Base-by-base conservation (phyloP, 306 rosid species). In the Pterocarpus santalinus region DNA sequence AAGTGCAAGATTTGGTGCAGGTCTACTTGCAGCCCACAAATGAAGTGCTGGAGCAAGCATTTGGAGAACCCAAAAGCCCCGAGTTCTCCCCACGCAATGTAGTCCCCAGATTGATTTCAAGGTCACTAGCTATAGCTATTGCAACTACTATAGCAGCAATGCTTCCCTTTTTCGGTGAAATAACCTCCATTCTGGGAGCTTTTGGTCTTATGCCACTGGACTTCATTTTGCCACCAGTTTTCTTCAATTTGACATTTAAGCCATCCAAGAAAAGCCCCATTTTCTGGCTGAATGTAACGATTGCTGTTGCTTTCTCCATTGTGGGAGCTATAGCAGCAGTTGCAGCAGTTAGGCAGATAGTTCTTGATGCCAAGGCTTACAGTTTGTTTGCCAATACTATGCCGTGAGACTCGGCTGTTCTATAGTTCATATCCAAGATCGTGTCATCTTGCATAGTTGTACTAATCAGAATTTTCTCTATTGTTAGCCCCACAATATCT, bases 161-260 rank as follows among this genome's bases (percentile, higher is more conserved):
- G 92, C 85, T 90, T 80, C 97, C 92, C 7, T 90, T 91, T 72
- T 91, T 88, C 16, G 92, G 92, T 22, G 92, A 89, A 83, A 77
- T 90, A 32, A 88, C 79, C 57, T 68, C 85, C 0, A 72, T 91
- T 0, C 79, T 91, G 4, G 91, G 97, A 66, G 92, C 97, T 9
- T 88, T 91, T 70, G 90, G 92, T 60, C 80, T 85, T 76, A 90
- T 91, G 8, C 94, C 94, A 65, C 92, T 91, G 9, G 94, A 90
- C 79, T 91, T 90, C 76, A 72, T 89, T 41, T 77, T 89, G 68
- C 97, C 92, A 41, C 46, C 80, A 79, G 56, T 91, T 46, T 78
- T 92, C 83, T 88, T 77, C 85, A 85, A 91, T 81, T 52, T 82
- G 76, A 88, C 92, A 53, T 90, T 88, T 33, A 87, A 86, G 46